Evolutionary conservation across 1,284 basidiomycete species (phyloP).

Genomic region (Paramarasmius palmivorus): DNA sequence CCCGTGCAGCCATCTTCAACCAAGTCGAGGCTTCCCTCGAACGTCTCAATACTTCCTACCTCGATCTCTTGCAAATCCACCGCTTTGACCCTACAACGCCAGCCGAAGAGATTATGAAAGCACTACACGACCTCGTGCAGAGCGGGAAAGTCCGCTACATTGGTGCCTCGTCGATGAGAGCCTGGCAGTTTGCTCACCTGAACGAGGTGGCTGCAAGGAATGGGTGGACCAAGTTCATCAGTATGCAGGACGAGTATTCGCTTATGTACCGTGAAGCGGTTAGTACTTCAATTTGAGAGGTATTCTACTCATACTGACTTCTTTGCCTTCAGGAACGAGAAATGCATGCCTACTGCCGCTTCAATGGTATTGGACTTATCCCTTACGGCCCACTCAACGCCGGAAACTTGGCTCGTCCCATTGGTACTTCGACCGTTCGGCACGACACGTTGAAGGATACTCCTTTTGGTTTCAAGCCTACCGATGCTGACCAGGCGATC

Average conservation of each 20-base stretch:
- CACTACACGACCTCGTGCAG: conserved; percentile 43
- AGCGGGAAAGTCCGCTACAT: conserved; percentile 44
- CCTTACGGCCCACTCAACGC: conserved; percentile 14
- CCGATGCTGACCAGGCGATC: conserved; percentile 22
- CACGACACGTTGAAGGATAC: conserved; percentile 5
- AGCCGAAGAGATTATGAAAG: conserved; percentile 45
- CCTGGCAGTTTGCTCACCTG: conserved; percentile 42
- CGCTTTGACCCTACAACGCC: conserved; percentile 34
- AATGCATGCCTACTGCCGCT: conserved; percentile 14
- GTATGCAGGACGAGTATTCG: conserved; percentile 37
- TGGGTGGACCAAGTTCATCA: conserved; percentile 35
- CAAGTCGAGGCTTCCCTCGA: conserved; percentile 41
- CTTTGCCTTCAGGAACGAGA: conserved; percentile 8
- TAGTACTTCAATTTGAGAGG: background rate
- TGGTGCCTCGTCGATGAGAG: conserved; percentile 42
- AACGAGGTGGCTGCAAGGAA: conserved; percentile 33
- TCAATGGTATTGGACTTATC: conserved; percentile 29
- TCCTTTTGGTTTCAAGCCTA: conserved; percentile 1
- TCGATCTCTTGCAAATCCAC: conserved; percentile 50
- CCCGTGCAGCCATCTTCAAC: conserved; percentile 45
- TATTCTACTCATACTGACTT: background rate
- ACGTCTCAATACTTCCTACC: conserved; percentile 42
- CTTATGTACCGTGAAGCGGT: conserved; percentile 41
- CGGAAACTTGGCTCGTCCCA: conserved; percentile 17
- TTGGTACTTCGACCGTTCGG: conserved; percentile 11